Conservation (phyloP, 192 early-diverging fungal species). For the Backusella tuberculispora region DNA sequence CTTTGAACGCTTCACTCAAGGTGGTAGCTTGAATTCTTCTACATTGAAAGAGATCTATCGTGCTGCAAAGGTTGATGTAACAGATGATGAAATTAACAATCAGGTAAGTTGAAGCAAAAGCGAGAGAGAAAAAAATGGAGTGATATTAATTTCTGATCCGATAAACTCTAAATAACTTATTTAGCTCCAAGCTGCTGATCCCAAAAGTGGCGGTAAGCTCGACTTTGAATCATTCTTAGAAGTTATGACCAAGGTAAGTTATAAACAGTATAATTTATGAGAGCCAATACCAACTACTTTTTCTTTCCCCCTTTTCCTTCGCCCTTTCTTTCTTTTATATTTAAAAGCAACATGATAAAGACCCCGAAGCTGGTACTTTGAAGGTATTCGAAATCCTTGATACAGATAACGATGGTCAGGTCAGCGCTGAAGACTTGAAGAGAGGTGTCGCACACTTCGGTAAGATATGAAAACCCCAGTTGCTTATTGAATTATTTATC, state of each 20-base stretch:
- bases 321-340: not conserved
- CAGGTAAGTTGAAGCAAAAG: conserved; percentile 24
- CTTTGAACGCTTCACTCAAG: conserved; percentile 30
- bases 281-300: not conserved
- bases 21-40: conserved; percentile 33
- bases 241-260: conserved; percentile 37
- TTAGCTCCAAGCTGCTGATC: conserved; percentile 27
- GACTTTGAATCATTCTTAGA: conserved; percentile 35
- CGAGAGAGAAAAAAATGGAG: not conserved
- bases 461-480: conserved; percentile 22
- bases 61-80: conserved; percentile 26
- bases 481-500: not conserved
- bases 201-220: conserved; percentile 3
- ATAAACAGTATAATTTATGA: not conserved
- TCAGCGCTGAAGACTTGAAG: conserved; percentile 35
- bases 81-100: conserved; percentile 28
- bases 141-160: conserved; percentile 2
- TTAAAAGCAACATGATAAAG: conserved; percentile 33
- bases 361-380: conserved; percentile 35
- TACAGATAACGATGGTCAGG: conserved; percentile 36
- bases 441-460: conserved; percentile 33
- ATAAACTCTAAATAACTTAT: not conserved
- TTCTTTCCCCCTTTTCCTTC: not conserved
- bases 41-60: conserved; percentile 35
- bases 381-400: conserved; percentile 36